A percentile compares a stretch with the other conserved stretches of the same genome.
phyloP scores from a whole-genome alignment of 1,284 basidiomycete species.

The Melampsora abietis-canadensis region DNA sequence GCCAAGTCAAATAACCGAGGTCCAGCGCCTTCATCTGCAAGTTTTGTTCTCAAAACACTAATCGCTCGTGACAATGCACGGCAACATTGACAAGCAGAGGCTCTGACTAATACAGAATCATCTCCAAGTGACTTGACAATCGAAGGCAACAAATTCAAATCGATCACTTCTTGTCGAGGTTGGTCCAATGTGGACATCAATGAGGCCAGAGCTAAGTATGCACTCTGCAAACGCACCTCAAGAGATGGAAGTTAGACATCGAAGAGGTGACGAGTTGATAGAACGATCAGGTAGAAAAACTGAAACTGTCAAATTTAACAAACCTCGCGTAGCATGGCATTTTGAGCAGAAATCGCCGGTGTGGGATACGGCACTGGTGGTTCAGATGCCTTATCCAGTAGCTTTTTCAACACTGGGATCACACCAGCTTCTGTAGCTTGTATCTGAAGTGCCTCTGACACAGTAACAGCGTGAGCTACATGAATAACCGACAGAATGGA shows the following conservation, averaged over 20 bases:
- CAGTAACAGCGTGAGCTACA: conserved; percentile 39
- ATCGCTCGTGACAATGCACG: conserved; percentile 74
- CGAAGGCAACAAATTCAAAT: conserved; percentile 60
- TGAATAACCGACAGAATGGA: not conserved
- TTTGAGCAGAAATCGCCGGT: conserved; percentile 28
- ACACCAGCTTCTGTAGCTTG: conserved; percentile 23
- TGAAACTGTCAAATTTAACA: not conserved
- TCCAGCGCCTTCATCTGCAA: conserved; percentile 76
- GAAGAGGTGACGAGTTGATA: not conserved
- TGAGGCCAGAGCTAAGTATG: conserved; percentile 37
- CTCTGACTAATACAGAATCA: conserved; percentile 69
- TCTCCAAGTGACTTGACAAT: conserved; percentile 63
- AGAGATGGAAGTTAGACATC: not conserved
- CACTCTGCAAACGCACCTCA: conserved; percentile 13
- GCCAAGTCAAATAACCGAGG: conserved; percentile 66
- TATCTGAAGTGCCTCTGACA: conserved; percentile 32
- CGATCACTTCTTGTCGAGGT: conserved; percentile 63
- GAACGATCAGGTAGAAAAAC: not conserved
- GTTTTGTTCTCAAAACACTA: conserved; percentile 71
- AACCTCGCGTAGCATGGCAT: conserved; percentile 40
- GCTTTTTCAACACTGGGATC: conserved; percentile 34
- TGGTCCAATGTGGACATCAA: conserved; percentile 37
- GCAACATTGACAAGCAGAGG: conserved; percentile 77
- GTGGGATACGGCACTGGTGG: conserved; percentile 38
- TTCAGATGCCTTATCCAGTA: conserved; percentile 33